These are phyloP conservation scores for Clavariopsis aquatica DNA, from an alignment of 495 filamentous ascomycete species.

Conservation along the genomic window DNA sequence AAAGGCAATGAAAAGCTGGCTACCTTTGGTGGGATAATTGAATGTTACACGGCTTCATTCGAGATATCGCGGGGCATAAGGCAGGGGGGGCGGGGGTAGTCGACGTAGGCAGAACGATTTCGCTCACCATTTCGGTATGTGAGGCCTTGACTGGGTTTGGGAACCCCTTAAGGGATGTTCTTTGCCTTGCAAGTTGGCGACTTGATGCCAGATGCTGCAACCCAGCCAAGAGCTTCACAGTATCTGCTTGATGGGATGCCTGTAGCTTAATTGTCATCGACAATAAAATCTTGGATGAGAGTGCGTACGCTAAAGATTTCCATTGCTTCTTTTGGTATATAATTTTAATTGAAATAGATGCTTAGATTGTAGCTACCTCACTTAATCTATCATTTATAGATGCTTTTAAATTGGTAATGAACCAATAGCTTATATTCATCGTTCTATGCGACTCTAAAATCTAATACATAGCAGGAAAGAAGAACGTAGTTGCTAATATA, in stretches of 20 bases:
- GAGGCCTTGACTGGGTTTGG: constrained; percentile 47
- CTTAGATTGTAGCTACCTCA: too few relatives aligned
- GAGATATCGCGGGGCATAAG: constrained; percentile 72
- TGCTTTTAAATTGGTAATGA: too few relatives aligned
- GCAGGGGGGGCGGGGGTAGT: constrained; percentile 30
- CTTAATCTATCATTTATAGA: too few relatives aligned
- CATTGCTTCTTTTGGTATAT: constrained; percentile 80
- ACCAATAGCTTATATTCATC: too few relatives aligned
- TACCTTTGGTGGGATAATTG: constrained; percentile 67
- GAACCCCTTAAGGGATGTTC: constrained; percentile 47
- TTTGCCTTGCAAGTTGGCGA: constrained; percentile 38
- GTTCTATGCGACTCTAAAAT: too few relatives aligned
- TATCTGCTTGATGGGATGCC: constrained; percentile 73
- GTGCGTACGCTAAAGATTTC: constrained; percentile 91
- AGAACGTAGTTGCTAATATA: too few relatives aligned
- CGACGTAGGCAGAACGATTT: constrained; percentile 14
- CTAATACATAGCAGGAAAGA: too few relatives aligned
- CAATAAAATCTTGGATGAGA: constrained; percentile 81
- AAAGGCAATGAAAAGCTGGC: constrained; percentile 68
- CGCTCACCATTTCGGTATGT: constrained; percentile 23
- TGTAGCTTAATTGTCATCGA: constrained; percentile 77
- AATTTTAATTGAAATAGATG: too few relatives aligned
- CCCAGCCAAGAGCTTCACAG: constrained; percentile 59
- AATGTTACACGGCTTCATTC: constrained; percentile 91
- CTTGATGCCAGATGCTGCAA: constrained; percentile 48